phyloP scores from a whole-genome alignment of 768 basidiomycete species.

The Sarcomyxa edulis region DNA sequence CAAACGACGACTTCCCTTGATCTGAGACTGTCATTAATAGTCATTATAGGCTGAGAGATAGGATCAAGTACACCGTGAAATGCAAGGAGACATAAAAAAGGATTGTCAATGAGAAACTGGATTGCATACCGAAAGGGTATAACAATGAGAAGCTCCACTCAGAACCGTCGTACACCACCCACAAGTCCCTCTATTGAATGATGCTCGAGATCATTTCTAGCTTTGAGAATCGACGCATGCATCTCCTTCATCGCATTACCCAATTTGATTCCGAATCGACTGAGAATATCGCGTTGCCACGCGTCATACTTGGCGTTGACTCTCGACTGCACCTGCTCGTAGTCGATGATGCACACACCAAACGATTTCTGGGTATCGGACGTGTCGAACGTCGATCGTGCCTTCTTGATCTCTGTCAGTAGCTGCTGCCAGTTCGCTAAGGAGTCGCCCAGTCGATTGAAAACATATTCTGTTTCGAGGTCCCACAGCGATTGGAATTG shows the following conservation, averaged over 20 bases:
- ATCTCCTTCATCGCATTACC: slow-evolving; percentile 97
- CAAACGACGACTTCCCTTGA: no score
- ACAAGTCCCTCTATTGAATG: slow-evolving; percentile 93
- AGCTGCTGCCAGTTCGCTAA: slow-evolving; percentile 94
- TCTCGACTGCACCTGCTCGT: slow-evolving; percentile 95
- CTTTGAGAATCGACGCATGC: slow-evolving; percentile 89
- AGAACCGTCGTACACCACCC: slow-evolving; percentile 52
- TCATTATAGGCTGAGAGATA: no score
- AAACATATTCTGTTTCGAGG: slow-evolving; percentile 94
- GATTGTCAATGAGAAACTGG: no score
- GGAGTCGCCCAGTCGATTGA: slow-evolving; percentile 91
- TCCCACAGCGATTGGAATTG: slow-evolving; percentile 99
- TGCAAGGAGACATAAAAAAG: no score
- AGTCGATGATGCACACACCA: slow-evolving; percentile 92
- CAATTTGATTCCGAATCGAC: slow-evolving; percentile 88
- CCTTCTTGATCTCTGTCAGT: slow-evolving; percentile 94
- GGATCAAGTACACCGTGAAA: no score
- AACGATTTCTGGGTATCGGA: slow-evolving; percentile 90
- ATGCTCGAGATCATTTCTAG: slow-evolving; percentile 91
- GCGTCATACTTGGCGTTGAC: slow-evolving; percentile 99
- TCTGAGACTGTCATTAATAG: no score
- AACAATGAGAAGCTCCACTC: slow-evolving; percentile 15
- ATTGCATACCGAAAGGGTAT: no score
- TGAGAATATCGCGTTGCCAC: slow-evolving; percentile 95
- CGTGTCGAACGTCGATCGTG: slow-evolving; percentile 94